Base-by-base conservation (phyloP, 495 filamentous ascomycete species). In the Tuber borchii region DNA sequence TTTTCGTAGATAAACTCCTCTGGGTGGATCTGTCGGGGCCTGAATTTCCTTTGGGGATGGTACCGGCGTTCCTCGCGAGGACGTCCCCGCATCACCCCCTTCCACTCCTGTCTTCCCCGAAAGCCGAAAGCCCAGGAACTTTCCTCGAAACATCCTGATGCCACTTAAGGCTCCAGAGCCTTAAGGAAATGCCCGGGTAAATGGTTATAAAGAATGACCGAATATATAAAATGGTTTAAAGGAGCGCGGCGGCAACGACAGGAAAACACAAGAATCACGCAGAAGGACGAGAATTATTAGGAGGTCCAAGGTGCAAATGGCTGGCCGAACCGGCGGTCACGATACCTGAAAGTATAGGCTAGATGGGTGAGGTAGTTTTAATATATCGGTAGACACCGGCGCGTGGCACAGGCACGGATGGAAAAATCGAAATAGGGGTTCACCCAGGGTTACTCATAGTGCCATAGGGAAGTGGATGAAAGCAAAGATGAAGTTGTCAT, bases 1-100 rank as follows among this genome's bases (percentile, higher is more conserved):
- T 56, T 68, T 44, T 4, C 75, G 74, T 31, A 78, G 76, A 22
- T 70, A 44, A 22, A 42, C 73, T 2, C 76, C 75, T 43, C 70
- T 51, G 4, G 70, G 70, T 31, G 19, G 68, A 74, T 61, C 71
- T 44, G 45, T 40, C 43, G 16, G 42, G 26, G 75, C 48, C 14
- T 7, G 12, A 5, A 14, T 34, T 65, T 65, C 56, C 56, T 34
- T 65, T 8, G 1, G 3, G 26, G 56, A 34, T 31, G 26, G 16
- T 34, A 1, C 56, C 56, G 26, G 56, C 56, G 16, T 65, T 65
- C 56, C 56, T 34, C 56, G n/a, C 3, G 56, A 34, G 56, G 56
- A 4, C 16, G 56, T 65, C 17, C 12, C 48, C 2, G 48, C n/a
- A 56, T 12, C 22, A 14, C 48, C n/a, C 9, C 48, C 20, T 48